These are phyloP conservation scores for Telopea speciosissima DNA, from an alignment of 177 flowering plant species.

Conservation along the genomic window DNA sequence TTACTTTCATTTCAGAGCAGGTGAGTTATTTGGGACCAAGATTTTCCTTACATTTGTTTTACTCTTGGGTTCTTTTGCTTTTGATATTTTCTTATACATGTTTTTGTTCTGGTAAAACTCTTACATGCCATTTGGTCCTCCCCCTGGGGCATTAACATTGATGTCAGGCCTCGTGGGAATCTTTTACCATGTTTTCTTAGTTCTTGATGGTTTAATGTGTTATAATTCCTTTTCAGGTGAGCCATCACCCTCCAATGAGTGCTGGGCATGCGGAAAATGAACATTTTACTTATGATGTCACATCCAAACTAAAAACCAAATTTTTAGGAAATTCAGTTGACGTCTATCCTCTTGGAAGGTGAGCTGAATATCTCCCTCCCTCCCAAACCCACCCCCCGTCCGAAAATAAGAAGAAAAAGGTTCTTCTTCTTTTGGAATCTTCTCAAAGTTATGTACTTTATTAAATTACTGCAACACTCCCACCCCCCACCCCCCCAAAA, in stretches of 20 bases:
- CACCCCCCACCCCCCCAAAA: background rate
- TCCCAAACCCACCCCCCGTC: no score
- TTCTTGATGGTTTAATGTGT: background rate
- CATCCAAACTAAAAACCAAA: conserved; percentile 90
- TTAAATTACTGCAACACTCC: background rate
- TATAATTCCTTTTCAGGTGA: conserved; percentile 47
- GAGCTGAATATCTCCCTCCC: background rate
- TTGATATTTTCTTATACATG: background rate
- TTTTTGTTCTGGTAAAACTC: background rate
- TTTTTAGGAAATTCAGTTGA: conserved; percentile 90
- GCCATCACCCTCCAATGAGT: conserved; percentile 99
- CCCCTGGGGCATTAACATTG: background rate
- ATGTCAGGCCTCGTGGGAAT: background rate
- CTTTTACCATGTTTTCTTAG: background rate
- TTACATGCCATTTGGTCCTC: background rate
- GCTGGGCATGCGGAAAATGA: conserved; percentile 98
- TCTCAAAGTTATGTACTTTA: background rate
- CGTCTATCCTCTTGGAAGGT: conserved; percentile 98
- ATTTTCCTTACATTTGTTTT: background rate
- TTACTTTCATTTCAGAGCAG: conserved; percentile 81
- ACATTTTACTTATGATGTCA: conserved; percentile 87
- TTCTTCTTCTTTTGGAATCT: background rate
- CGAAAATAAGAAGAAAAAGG: no score
- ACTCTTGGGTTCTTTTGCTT: background rate
- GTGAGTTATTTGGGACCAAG: conserved; percentile 22